Evolutionary conservation across 2,329 filamentous ascomycete genomes (phyloP).

Genomic region (Diplodia seriata): DNA sequence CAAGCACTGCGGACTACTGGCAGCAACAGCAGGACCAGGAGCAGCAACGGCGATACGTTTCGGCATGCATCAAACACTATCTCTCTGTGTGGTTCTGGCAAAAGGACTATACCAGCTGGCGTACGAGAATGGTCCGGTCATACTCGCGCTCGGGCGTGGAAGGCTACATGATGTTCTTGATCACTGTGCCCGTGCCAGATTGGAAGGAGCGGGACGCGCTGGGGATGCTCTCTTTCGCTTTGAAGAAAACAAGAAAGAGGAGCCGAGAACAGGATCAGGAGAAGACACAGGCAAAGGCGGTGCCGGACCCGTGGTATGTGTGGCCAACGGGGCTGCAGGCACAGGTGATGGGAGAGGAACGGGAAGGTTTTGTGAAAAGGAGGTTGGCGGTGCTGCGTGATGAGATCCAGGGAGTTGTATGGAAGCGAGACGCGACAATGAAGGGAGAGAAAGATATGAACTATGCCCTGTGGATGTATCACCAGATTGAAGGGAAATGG

Average conservation of each 20-base stretch:
- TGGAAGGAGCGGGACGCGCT: background rate
- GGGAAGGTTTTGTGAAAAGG: background rate
- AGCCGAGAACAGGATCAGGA: background rate
- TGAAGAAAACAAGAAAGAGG: background rate
- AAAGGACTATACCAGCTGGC: background rate
- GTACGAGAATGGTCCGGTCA: background rate
- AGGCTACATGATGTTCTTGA: too few species aligned
- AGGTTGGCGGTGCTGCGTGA: background rate
- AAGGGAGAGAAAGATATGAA: background rate
- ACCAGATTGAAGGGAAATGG: background rate
- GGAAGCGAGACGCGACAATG: background rate
- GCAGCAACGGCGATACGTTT: background rate
- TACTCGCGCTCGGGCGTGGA: background rate
- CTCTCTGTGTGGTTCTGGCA: background rate
- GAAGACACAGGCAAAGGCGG: background rate
- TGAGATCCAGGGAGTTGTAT: background rate
- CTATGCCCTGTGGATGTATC: background rate
- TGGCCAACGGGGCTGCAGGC: background rate
- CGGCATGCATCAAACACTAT: background rate
- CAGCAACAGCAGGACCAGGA: background rate
- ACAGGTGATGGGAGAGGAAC: background rate
- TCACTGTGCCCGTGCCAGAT: background rate
- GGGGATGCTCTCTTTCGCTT: background rate
- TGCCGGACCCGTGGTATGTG: background rate
- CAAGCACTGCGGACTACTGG: background rate